Evolutionary conservation across 768 basidiomycete genomes (phyloP), one percentile per base, ranked within the genome.

Genomic region (Gautieria morchelliformis): DNA sequence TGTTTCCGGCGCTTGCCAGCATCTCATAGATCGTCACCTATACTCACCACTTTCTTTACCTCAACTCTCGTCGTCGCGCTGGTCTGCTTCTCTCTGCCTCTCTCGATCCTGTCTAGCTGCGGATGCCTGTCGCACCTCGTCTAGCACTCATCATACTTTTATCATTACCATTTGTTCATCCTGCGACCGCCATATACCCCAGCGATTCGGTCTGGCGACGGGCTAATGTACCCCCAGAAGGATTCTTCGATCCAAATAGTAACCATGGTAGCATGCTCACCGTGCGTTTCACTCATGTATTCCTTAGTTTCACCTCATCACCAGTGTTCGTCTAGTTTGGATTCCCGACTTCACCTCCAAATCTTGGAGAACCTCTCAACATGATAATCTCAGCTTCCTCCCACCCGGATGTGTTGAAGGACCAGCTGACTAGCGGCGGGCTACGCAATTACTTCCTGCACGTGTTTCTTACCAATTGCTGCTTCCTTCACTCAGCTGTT

Each of bases 341-440:
- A 35, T 20, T 37, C 20, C 15, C 35, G 8, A 89, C 89, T 8
- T 83, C 72, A 63, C 87, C 88, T 2, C 66, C 73, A 46, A 89
- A 87, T 7, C 82, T 87, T 50, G 90, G 90, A 37, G 93, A 95
- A 71, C 93, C 93, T 5, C 69, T 95, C 45, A 96, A 96, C 63
- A 74, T 77, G 54, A 88, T 96, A 63, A 71, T 96, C 20, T 84
- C 87, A 22, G 87, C 78, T 9, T 75, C 83, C 46, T 95, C 93
- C 4, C 87, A 91, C 63, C 59, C 75, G 4, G 74, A 69, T 5
- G 87, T 94, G 1, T 77, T 93, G 46, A 75, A 80, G 22, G 80
- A 85, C 61, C 71, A 73, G 15, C 67, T 80, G 62, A 63, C 65
- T 3, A 68, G 86, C 49, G 93, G 93, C 14, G 91, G 93, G 3